These are phyloP conservation scores for Ceratocystis smalleyi DNA, from an alignment of 2,329 filamentous ascomycete genomes.

Conservation along the genomic window DNA sequence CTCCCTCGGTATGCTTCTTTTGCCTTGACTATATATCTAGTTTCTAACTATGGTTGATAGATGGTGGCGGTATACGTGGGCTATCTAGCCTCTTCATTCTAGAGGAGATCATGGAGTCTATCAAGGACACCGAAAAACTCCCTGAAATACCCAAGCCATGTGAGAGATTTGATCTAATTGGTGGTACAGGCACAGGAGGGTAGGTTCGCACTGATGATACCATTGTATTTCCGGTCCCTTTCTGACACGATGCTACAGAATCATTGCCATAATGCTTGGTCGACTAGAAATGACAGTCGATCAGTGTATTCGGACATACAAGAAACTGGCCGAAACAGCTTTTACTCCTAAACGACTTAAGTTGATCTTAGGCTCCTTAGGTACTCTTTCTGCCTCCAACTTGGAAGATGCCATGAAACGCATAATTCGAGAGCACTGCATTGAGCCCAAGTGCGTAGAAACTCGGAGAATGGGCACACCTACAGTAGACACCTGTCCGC, in stretches of 20 bases:
- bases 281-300: neutral
- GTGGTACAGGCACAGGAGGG: slow-evolving; percentile 23
- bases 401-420: neutral
- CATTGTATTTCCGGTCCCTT: neutral
- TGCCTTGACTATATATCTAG: no score
- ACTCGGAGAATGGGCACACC: neutral
- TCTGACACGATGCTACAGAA: neutral
- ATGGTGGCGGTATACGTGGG: slow-evolving; percentile 21
- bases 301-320: neutral
- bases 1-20: neutral
- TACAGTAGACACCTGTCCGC: neutral
- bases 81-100: slow-evolving; percentile 22
- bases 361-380: neutral
- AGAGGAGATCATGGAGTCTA: slow-evolving; percentile 20
- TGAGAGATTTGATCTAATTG: slow-evolving; percentile 22
- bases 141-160: slow-evolving; percentile 19
- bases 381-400: neutral
- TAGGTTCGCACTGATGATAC: slow-evolving; percentile 1
- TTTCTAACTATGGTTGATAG: slow-evolving; percentile 1
- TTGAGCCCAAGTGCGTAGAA: neutral
- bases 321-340: neutral
- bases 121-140: slow-evolving; percentile 15
- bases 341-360: neutral
- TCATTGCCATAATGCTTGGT: neutral
- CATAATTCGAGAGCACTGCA: neutral